Evolutionary conservation across 805 yeast species (phyloP).

Genomic region (Kuraishia ogatae): DNA sequence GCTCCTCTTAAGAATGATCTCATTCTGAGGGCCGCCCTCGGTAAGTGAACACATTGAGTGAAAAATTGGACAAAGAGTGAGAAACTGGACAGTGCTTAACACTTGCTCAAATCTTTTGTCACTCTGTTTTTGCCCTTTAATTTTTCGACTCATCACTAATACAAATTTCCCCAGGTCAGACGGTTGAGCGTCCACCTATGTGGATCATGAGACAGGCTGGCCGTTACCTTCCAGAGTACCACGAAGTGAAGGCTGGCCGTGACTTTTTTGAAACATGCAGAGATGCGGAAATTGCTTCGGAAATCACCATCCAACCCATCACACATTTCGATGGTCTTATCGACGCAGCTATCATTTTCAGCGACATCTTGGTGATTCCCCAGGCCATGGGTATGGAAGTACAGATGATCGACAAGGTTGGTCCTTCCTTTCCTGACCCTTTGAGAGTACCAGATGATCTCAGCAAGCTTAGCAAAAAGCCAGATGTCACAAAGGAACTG

Average conservation of each 20-base stretch:
- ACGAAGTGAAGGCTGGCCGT: slow-evolving; percentile 71
- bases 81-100: too few relatives aligned
- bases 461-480: slow-evolving; percentile 45
- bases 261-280: slow-evolving; percentile 95
- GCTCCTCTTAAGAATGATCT: slow-evolving; percentile 83
- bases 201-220: slow-evolving; percentile 99
- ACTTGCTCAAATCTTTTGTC: too few relatives aligned
- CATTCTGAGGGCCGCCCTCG: slow-evolving; percentile 85
- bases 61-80: neutral
- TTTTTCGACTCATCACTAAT: neutral
- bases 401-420: slow-evolving; percentile 88
- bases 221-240: slow-evolving; percentile 85
- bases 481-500: slow-evolving; percentile 67
- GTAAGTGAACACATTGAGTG: slow-evolving; percentile 14
- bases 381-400: slow-evolving; percentile 98
- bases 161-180: slow-evolving; percentile 36
- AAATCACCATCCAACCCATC: slow-evolving; percentile 91
- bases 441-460: slow-evolving; percentile 68
- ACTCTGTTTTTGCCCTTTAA: neutral
- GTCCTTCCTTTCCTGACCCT: slow-evolving; percentile 90
- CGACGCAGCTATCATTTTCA: slow-evolving; percentile 95
- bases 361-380: slow-evolving; percentile 92
- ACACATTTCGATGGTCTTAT: slow-evolving; percentile 81
- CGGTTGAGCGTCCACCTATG: slow-evolving; percentile 93
- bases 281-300: slow-evolving; percentile 89